Conservation (phyloP, 2,329 filamentous ascomycete species). For the Penicillium italicum region DNA sequence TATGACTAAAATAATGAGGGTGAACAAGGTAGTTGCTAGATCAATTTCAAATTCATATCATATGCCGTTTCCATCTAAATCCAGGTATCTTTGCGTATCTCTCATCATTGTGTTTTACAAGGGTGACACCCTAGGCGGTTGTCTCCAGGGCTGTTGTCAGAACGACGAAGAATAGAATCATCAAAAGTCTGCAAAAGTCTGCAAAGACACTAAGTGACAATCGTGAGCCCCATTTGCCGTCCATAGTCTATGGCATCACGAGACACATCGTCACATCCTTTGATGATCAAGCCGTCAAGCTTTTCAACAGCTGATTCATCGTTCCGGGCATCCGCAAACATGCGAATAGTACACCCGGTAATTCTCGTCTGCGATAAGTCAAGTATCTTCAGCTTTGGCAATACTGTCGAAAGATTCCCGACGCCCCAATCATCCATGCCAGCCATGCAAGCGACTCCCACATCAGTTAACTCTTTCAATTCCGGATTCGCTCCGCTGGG, state of each 20-base stretch:
- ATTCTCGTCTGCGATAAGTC: conserved; percentile 35
- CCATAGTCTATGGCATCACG: conserved; percentile 36
- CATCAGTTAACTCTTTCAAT: conserved; percentile 24
- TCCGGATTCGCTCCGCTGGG: neutral
- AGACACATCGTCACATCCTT: conserved; percentile 31
- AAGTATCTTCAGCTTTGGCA: conserved; percentile 32
- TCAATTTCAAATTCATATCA: neutral
- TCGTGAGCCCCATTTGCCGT: conserved; percentile 27
- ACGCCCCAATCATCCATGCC: conserved; percentile 28
- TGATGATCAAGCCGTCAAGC: conserved; percentile 28
- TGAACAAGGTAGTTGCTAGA: neutral
- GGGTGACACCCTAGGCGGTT: neutral
- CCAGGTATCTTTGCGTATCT: neutral
- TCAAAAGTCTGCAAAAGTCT: too few species aligned
- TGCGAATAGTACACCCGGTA: conserved; percentile 35
- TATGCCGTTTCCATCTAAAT: neutral
- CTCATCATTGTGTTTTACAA: neutral
- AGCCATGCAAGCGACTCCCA: conserved; percentile 28
- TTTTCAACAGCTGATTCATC: conserved; percentile 8
- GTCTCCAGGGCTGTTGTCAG: too few species aligned
- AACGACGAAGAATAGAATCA: neutral
- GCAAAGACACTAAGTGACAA: conserved; percentile 17
- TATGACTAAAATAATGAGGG: too few species aligned
- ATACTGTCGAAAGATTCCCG: conserved; percentile 14
- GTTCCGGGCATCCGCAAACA: conserved; percentile 26